These are phyloP conservation scores for Dysphania ambrosioides DNA, from an alignment of 148 eudicot species.

Conservation along the genomic window DNA sequence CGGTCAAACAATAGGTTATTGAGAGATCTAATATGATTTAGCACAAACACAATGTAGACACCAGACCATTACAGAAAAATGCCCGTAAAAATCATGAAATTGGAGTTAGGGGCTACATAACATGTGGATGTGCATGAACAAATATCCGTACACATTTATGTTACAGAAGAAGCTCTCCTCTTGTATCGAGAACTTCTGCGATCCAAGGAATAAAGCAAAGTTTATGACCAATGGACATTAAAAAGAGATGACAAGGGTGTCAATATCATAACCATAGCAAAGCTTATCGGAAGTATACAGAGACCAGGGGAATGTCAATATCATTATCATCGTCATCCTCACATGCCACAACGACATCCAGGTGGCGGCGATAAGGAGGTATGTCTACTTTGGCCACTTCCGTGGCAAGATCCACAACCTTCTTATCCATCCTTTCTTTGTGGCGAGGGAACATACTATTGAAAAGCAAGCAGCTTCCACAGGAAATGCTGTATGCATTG, in stretches of 20 bases:
- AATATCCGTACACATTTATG: not conserved
- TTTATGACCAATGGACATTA: slow-evolving; percentile 41
- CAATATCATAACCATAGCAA: slow-evolving; percentile 37
- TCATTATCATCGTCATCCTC: slow-evolving; percentile 85
- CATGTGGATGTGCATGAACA: slow-evolving; percentile 3
- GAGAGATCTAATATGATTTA: not conserved
- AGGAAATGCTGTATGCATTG: slow-evolving; percentile 73
- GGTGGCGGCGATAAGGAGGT: slow-evolving; percentile 68
- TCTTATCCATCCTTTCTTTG: slow-evolving; percentile 74
- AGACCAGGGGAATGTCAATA: slow-evolving; percentile 69
- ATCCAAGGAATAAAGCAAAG: not conserved
- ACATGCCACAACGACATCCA: slow-evolving; percentile 81
- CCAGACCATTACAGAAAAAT: not conserved
- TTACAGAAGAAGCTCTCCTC: not conserved
- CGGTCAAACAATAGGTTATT: not conserved
- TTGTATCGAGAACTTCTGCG: not conserved
- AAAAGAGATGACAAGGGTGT: slow-evolving; percentile 60
- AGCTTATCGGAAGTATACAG: slow-evolving; percentile 58
- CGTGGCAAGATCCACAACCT: slow-evolving; percentile 63
- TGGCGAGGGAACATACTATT: slow-evolving; percentile 83
- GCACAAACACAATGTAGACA: not conserved
- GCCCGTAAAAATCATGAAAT: not conserved
- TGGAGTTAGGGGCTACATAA: not conserved
- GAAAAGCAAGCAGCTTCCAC: slow-evolving; percentile 71
- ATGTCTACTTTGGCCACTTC: slow-evolving; percentile 80